Evolutionary conservation across 140 eudicot species (phyloP).

Genomic region (Erigeron philadelphicus): DNA sequence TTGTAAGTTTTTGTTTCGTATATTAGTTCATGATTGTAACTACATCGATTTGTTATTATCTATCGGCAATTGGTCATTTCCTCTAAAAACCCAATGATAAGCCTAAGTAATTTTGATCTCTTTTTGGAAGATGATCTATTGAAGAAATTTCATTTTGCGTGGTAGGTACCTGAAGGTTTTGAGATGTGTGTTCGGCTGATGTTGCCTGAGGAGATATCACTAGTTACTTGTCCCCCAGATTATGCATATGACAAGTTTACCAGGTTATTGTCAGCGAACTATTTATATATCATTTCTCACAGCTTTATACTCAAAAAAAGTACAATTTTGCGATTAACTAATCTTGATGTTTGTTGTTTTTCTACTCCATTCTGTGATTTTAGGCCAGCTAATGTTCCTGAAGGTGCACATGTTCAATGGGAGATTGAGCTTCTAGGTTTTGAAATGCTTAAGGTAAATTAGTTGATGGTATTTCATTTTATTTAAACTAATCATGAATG

Average conservation of each 20-base stretch:
- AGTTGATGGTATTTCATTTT: not conserved
- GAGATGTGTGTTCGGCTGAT: constrained; percentile 93
- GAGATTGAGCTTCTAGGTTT: constrained; percentile 97
- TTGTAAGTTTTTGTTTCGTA: constrained; percentile 53
- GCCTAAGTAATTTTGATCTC: not conserved
- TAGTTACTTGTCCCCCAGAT: constrained; percentile 97
- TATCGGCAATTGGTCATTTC: constrained; percentile 10
- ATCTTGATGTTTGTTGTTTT: constrained; percentile 6
- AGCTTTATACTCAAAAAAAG: constrained; percentile 6
- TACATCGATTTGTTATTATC: not conserved
- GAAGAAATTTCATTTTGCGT: constrained; percentile 14
- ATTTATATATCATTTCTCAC: constrained; percentile 8
- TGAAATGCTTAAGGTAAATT: constrained; percentile 81
- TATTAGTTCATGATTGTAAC: constrained; percentile 2
- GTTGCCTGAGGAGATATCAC: constrained; percentile 91
- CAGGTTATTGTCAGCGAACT: constrained; percentile 39
- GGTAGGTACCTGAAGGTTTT: constrained; percentile 95
- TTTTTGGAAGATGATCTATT: not conserved
- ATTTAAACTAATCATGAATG: not conserved
- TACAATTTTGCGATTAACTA: not conserved
- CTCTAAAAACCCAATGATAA: not conserved
- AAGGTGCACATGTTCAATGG: constrained; percentile 89
- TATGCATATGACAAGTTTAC: constrained; percentile 97
- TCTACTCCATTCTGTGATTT: constrained; percentile 13
- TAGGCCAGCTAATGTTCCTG: constrained; percentile 91